Evolutionary conservation across 495 filamentous ascomycete species (phyloP).

Genomic region (Aspergillus steynii): DNA sequence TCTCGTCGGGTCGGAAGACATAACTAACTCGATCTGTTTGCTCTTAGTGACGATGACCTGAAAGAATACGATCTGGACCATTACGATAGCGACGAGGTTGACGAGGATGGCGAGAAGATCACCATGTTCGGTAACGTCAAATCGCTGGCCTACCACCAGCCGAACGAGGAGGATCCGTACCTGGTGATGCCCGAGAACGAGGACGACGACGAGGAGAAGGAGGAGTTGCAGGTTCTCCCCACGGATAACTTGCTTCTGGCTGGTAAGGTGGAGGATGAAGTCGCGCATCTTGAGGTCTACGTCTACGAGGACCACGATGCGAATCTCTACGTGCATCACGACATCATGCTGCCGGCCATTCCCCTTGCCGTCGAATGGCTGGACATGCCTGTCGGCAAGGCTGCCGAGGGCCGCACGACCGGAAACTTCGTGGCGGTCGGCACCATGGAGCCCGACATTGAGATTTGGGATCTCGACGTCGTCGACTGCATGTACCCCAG

Average conservation of each 20-base stretch:
- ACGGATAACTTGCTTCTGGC: constrained; percentile 91
- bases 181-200: constrained; percentile 78
- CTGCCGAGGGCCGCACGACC: constrained; percentile 49
- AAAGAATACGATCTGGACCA: constrained; percentile 95
- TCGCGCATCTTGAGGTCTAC: constrained; percentile 94
- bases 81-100: constrained; percentile 81
- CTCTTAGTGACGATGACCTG: constrained; percentile 70
- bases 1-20: not conserved
- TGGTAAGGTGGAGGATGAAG: constrained; percentile 93
- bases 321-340: constrained; percentile 98
- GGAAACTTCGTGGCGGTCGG: constrained; percentile 94
- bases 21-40: not conserved
- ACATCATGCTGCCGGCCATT: constrained; percentile 98
- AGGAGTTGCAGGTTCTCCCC: constrained; percentile 89
- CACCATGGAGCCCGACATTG: constrained; percentile 97
- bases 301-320: constrained; percentile 93
- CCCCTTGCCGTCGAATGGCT: constrained; percentile 96
- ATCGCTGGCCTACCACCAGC: constrained; percentile 87
- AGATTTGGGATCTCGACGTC: constrained; percentile 95
- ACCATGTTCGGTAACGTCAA: constrained; percentile 95
- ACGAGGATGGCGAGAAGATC: constrained; percentile 66
- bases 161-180: constrained; percentile 92
- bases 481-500: constrained; percentile 98
- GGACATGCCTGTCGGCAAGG: constrained; percentile 78
- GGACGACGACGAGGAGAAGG: constrained; percentile 83